A percentile compares a stretch with the other conserved stretches of the same genome.
Conservation (phyloP, 441 rosid genomes). For the Flueggea neowawraea region DNA sequence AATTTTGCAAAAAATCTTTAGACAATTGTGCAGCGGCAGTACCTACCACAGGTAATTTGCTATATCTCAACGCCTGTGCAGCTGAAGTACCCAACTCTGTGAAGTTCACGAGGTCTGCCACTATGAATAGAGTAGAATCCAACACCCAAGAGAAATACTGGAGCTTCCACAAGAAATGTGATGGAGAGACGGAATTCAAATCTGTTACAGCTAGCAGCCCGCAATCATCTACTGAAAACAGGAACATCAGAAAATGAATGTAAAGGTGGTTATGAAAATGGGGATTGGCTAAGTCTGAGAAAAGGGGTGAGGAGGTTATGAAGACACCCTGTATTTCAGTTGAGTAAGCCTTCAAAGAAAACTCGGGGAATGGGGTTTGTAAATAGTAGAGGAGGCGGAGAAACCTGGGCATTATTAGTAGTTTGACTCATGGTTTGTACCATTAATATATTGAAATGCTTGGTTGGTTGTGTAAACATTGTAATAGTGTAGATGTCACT, state of each 20-base stretch:
- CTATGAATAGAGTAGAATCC: slow-evolving; percentile 43
- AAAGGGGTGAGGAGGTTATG: slow-evolving; percentile 61
- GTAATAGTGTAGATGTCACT: slow-evolving; percentile 10
- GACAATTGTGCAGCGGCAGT: slow-evolving; percentile 17
- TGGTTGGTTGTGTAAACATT: slow-evolving; percentile 10
- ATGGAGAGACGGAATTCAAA: slow-evolving; percentile 31
- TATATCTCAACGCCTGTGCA: slow-evolving; percentile 11
- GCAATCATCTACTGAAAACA: not conserved
- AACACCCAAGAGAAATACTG: slow-evolving; percentile 31
- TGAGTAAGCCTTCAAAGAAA: slow-evolving; percentile 55
- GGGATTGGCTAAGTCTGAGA: slow-evolving; percentile 52
- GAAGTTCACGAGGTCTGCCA: slow-evolving; percentile 41
- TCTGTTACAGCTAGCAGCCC: slow-evolving; percentile 29
- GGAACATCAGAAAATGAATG: slow-evolving; percentile 27
- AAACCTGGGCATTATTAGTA: slow-evolving; percentile 37
- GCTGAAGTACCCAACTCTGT: slow-evolving; percentile 17
- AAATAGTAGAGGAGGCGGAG: slow-evolving; percentile 49
- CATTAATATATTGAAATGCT: slow-evolving; percentile 13
- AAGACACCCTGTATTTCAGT: slow-evolving; percentile 71
- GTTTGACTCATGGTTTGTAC: not conserved
- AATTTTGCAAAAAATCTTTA: slow-evolving; percentile 11
- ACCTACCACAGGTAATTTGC: slow-evolving; percentile 25
- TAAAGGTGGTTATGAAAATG: slow-evolving; percentile 30
- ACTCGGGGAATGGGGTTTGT: slow-evolving; percentile 31
- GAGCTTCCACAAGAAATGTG: slow-evolving; percentile 22